These are phyloP conservation scores for Kluyveromyces aestuarii DNA, from an alignment of 805 yeast genomes.

Conservation along the genomic window DNA sequence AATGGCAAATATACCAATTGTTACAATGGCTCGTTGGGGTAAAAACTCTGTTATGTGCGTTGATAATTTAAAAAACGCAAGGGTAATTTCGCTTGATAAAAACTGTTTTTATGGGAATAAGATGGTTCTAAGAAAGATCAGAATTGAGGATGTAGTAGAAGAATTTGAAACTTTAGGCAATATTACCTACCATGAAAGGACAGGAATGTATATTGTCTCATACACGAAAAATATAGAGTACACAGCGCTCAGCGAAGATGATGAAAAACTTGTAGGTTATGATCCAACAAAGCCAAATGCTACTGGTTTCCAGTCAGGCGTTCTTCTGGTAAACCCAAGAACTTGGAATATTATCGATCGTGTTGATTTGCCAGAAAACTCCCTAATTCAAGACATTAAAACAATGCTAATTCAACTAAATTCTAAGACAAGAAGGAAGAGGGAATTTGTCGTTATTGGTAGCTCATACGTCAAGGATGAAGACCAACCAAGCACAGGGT, in stretches of 20 bases:
- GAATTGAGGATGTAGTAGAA: constrained; percentile 34
- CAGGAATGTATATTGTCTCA: constrained; percentile 55
- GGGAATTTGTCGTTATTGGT: constrained; percentile 72
- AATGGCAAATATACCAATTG: constrained; percentile 54
- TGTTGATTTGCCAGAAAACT: constrained; percentile 56
- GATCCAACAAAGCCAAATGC: constrained; percentile 42
- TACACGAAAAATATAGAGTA: constrained; percentile 52
- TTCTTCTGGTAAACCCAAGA: constrained; percentile 61
- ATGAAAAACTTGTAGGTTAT: constrained; percentile 50
- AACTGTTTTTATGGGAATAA: constrained; percentile 46
- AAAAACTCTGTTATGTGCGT: constrained; percentile 49
- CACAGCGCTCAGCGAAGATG: constrained; percentile 67
- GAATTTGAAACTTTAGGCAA: constrained; percentile 44
- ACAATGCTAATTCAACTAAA: constrained; percentile 31
- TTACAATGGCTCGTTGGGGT: constrained; percentile 43
- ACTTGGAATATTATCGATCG: constrained; percentile 73
- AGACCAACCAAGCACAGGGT: constrained; percentile 72
- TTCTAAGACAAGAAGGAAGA: constrained; percentile 34
- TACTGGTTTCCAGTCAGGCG: constrained; percentile 44
- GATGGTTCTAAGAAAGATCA: constrained; percentile 46
- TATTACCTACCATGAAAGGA: constrained; percentile 58
- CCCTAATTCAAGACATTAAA: constrained; percentile 36
- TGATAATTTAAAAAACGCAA: constrained; percentile 60
- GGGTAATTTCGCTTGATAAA: constrained; percentile 36
- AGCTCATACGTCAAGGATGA: constrained; percentile 69